Percentiles rank a stretch among this genome's conserved stretches.
Conservation (phyloP, 805 yeast genomes). For the Saccharomycopsis vini region DNA sequence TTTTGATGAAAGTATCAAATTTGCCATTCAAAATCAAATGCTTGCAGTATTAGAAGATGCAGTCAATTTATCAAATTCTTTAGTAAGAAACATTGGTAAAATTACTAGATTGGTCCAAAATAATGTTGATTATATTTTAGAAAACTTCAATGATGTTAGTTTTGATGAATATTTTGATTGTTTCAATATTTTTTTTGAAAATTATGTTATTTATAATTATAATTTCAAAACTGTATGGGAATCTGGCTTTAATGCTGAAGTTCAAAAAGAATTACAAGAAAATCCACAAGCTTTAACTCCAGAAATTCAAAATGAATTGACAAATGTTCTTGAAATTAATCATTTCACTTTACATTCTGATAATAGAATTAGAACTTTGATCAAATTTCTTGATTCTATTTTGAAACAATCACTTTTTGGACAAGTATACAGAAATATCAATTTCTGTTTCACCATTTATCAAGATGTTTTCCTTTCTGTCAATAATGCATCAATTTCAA, state of each 20-base stretch:
- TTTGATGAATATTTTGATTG: slow-evolving; percentile 16
- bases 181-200: slow-evolving; percentile 17
- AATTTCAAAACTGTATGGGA: slow-evolving; percentile 6
- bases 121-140: slow-evolving; percentile 25
- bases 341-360: slow-evolving; percentile 13
- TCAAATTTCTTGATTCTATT: slow-evolving; percentile 2
- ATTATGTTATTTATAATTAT: slow-evolving; percentile 13
- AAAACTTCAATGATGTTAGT: slow-evolving; percentile 11
- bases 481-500: slow-evolving; percentile 6
- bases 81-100: slow-evolving; percentile 44
- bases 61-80: slow-evolving; percentile 45
- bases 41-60: slow-evolving; percentile 53
- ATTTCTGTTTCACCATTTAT: slow-evolving; percentile 3
- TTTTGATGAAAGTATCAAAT: slow-evolving; percentile 49
- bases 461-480: slow-evolving; percentile 13
- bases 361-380: slow-evolving; percentile 5
- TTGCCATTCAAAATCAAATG: slow-evolving; percentile 49
- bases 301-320: slow-evolving; percentile 10
- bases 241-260: slow-evolving; percentile 5
- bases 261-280: slow-evolving; percentile 5
- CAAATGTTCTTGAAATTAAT: slow-evolving; percentile 8
- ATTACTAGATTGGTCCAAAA: slow-evolving; percentile 38
- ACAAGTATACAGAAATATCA: slow-evolving; percentile 6
- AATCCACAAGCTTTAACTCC: neutral
- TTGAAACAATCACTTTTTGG: slow-evolving; percentile 11